phyloP scores from a whole-genome alignment of 106 monocot species.

The Dendrobium nobile region DNA sequence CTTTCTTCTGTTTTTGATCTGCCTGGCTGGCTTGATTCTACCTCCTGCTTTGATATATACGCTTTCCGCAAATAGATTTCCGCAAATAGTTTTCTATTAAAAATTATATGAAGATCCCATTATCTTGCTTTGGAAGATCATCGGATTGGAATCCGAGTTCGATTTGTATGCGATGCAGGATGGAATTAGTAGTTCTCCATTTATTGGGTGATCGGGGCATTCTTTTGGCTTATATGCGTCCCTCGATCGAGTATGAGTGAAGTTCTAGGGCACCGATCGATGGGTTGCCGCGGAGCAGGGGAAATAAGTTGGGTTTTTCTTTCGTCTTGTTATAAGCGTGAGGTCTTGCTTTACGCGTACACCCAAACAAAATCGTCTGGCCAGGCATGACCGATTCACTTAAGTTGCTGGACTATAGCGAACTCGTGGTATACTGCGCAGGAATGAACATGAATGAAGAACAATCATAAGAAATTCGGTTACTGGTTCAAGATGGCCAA shows the following conservation, averaged over 20 bases:
- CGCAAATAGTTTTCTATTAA: background rate
- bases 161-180: background rate
- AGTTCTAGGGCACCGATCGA: background rate
- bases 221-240: background rate
- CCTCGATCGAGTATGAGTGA: background rate
- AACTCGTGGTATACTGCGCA: too few relatives aligned
- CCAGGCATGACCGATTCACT: too few relatives aligned
- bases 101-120: background rate
- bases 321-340: background rate
- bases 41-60: background rate
- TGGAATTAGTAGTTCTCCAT: background rate
- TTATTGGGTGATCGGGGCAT: background rate
- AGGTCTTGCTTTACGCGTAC: too few relatives aligned
- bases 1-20: conserved; percentile 3
- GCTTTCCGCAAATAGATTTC: too few relatives aligned
- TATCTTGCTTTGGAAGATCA: background rate
- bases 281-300: background rate
- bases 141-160: conserved; percentile 6
- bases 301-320: background rate
- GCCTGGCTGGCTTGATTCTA: background rate
- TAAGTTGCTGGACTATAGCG: too few relatives aligned
- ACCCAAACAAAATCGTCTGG: too few relatives aligned
- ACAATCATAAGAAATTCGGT: too few relatives aligned
- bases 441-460: too few relatives aligned
- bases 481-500: too few relatives aligned